Evolutionary conservation across 2,329 filamentous ascomycete species (phyloP).

Genomic region (Chrysoporthe austroafricana): DNA sequence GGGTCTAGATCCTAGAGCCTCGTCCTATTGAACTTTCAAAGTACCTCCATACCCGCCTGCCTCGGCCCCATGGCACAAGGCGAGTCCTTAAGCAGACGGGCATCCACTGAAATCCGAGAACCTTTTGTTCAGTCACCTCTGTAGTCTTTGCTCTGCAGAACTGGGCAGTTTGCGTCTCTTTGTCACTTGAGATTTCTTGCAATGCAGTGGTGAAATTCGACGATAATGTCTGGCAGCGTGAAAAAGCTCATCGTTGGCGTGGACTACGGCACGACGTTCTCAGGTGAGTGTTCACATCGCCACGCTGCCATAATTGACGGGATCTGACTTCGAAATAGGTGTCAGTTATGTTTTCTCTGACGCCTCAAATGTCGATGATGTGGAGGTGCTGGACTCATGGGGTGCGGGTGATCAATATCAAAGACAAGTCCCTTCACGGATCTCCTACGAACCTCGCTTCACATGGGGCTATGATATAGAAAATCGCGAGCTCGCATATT

Average conservation of each 20-base stretch:
- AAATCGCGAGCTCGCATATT: slow-evolving; percentile 3
- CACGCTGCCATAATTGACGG: not conserved
- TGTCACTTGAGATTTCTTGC: not conserved
- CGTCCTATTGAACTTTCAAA: not conserved
- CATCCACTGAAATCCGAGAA: not conserved
- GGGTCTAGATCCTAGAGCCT: slow-evolving; percentile 2
- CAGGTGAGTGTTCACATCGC: not conserved
- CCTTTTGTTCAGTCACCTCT: not conserved
- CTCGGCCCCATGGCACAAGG: not conserved
- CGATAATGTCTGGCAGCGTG: slow-evolving; percentile 2
- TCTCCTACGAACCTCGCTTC: slow-evolving; percentile 1
- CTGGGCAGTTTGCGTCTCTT: not conserved
- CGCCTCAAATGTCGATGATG: slow-evolving; percentile 2
- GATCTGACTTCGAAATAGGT: not conserved
- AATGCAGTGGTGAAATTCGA: not conserved
- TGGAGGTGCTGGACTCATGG: slow-evolving; percentile 12
- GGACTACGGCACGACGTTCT: slow-evolving; percentile 14
- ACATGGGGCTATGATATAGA: slow-evolving; percentile 14
- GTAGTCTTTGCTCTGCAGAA: not conserved
- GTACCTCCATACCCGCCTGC: not conserved
- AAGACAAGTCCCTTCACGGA: slow-evolving; percentile 13
- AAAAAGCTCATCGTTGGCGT: slow-evolving; percentile 9
- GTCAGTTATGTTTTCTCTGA: slow-evolving; percentile 18
- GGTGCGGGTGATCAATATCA: slow-evolving; percentile 5
- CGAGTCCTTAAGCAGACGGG: not conserved